Evolutionary conservation across 176 grass and related monocot species (phyloP).

Genomic region (Rhynchospora tenuis): DNA sequence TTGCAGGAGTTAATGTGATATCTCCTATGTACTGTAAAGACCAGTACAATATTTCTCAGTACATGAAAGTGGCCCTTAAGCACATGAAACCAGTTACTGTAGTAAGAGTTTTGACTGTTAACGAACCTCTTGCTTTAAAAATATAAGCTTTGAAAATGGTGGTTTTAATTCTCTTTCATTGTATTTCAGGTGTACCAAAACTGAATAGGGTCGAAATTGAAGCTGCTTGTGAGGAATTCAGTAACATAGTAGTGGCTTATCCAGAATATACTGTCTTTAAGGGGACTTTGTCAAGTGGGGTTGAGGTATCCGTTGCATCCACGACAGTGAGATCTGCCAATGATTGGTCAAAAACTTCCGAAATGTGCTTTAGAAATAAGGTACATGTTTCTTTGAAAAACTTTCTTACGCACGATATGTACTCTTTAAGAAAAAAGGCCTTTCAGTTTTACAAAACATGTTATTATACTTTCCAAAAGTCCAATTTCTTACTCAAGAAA

Average conservation of each 20-base stretch:
- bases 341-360: constrained; percentile 77
- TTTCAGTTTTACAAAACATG: background rate
- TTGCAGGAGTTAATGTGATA: background rate
- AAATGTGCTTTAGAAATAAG: constrained; percentile 74
- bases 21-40: background rate
- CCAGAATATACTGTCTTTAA: constrained; percentile 68
- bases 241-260: constrained; percentile 68
- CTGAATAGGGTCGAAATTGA: constrained; percentile 68
- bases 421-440: background rate
- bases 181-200: constrained; percentile 57
- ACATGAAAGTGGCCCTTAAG: background rate
- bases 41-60: background rate
- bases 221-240: constrained; percentile 83
- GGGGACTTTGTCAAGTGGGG: constrained; percentile 86
- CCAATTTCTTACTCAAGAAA: background rate
- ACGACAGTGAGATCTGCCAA: constrained; percentile 38
- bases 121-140: background rate
- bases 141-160: background rate
- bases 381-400: constrained; percentile 28
- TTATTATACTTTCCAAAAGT: background rate
- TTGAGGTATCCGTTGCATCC: constrained; percentile 67
- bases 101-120: background rate
- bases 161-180: constrained; percentile 28
- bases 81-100: background rate
- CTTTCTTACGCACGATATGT: background rate